Evolutionary conservation across 331 rosid species (phyloP), one percentile per base, ranked within the genome.

Genomic region (Cucumis variabilis): DNA sequence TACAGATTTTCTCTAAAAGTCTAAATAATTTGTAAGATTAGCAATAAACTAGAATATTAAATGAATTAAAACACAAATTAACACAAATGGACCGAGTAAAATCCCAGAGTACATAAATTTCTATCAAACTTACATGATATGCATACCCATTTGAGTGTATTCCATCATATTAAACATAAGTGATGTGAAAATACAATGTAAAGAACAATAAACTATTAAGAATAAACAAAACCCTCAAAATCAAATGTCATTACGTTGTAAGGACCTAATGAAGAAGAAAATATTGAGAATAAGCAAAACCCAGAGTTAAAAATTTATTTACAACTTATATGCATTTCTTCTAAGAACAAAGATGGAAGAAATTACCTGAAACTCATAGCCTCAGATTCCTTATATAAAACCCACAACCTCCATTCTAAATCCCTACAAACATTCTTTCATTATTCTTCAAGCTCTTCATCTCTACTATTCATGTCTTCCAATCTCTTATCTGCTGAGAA

Each of bases 221-320:
- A 4, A 74, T 74, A 41, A 37, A 6, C 19, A 11, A 41, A 21
- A 30, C 81, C 65, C n/a, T n/a, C n/a, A n/a, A n/a, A n/a, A n/a
- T n/a, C n/a, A n/a, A n/a, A n/a, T n/a, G n/a, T n/a, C n/a, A 37
- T 37, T 37, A 37, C 44, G 44, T 37, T 37, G 7, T 37, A 37
- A 37, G 44, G 44, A 37, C 44, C 44, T 37, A 37, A 37, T 0
- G 44, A 37, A 2, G 44, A 37, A 5, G 44, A 37, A 37, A 37
- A 37, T 37, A 37, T 37, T 11, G 48, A 41, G 27, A 4, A 74
- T 74, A 41, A 37, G 12, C 19, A 11, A 20, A 21, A 30, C 81
- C 23, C 65, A 58, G 65, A 58, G 65, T 74, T 44, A 74, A 28
- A 74, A 74, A 74, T 74, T 41, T 74, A 58, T 41, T 74, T 44